A percentile compares a stretch with the other conserved stretches of the same genome.
Conservation (phyloP, 148 eudicot genomes). For the Linanthus parryae region DNA sequence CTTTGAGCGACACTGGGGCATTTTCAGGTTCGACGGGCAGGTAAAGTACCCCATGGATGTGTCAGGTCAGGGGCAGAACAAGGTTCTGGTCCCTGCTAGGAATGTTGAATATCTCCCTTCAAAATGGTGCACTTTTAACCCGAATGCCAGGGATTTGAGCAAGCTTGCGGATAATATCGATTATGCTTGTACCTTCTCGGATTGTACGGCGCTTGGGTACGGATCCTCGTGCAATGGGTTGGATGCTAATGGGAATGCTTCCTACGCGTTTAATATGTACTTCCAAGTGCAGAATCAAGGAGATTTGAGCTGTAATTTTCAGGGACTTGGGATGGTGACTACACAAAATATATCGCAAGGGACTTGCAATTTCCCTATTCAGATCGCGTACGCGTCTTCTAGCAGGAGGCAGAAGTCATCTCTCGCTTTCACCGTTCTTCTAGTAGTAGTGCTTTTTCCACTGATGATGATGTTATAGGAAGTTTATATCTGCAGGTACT, state of each 20-base stretch:
- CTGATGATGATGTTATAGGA: no score
- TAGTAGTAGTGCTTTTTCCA: constrained; percentile 12
- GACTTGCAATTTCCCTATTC: constrained; percentile 71
- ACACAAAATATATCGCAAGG: constrained; percentile 54
- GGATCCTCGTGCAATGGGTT: constrained; percentile 73
- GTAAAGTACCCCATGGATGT: constrained; percentile 73
- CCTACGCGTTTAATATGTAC: constrained; percentile 75
- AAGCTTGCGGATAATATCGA: constrained; percentile 48
- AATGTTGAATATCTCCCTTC: constrained; percentile 49
- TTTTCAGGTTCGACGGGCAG: constrained; percentile 75
- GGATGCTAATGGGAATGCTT: constrained; percentile 56
- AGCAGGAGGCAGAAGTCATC: constrained; percentile 9
- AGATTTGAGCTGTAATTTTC: constrained; percentile 44
- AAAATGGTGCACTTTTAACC: constrained; percentile 63
- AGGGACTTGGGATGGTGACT: constrained; percentile 61
- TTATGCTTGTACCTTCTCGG: constrained; percentile 60
- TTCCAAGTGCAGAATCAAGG: constrained; percentile 63
- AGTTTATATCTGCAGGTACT: no score
- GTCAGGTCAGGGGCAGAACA: constrained; percentile 28
- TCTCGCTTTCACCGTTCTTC: constrained; percentile 7
- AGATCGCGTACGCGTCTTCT: constrained; percentile 34
- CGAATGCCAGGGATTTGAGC: constrained; percentile 51
- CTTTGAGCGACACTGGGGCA: constrained; percentile 96
- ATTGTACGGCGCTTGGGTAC: constrained; percentile 76
- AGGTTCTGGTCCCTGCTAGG: constrained; percentile 49